Evolutionary conservation across 2,329 filamentous ascomycete species (phyloP).

Genomic region (Talaromyces sp.): DNA sequence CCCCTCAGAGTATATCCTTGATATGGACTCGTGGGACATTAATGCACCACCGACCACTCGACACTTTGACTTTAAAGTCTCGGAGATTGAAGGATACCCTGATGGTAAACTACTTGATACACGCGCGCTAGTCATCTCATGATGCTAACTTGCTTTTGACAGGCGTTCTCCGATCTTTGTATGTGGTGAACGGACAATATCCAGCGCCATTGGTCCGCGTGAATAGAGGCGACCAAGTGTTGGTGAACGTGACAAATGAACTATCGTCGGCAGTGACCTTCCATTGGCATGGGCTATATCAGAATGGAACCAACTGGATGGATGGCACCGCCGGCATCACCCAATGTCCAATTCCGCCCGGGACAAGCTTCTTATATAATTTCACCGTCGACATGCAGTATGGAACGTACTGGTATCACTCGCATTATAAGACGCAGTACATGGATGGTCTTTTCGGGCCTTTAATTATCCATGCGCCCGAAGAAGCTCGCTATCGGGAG

Average conservation of each 20-base stretch:
- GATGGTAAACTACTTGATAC: slow-evolving; percentile 12
- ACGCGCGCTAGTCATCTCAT: neutral
- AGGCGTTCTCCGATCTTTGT: slow-evolving; percentile 5
- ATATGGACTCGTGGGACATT: slow-evolving; percentile 15
- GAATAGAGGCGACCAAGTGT: slow-evolving; percentile 17
- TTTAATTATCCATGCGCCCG: slow-evolving; percentile 53
- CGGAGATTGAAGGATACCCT: slow-evolving; percentile 14
- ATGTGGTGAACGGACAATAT: slow-evolving; percentile 17
- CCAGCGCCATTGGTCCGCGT: slow-evolving; percentile 22
- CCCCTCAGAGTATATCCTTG: slow-evolving; percentile 13
- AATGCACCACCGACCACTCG: slow-evolving; percentile 16
- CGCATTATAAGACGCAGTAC: slow-evolving; percentile 49
- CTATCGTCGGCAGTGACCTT: slow-evolving; percentile 23
- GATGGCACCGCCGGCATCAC: slow-evolving; percentile 39
- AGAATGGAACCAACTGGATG: slow-evolving; percentile 26
- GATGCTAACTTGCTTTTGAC: neutral
- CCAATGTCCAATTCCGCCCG: slow-evolving; percentile 38
- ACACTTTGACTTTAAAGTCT: slow-evolving; percentile 14
- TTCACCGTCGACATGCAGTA: slow-evolving; percentile 30
- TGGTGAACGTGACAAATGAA: slow-evolving; percentile 10
- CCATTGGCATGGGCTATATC: slow-evolving; percentile 38
- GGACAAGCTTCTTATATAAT: slow-evolving; percentile 32
- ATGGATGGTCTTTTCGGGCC: slow-evolving; percentile 61
- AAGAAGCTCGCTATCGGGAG: slow-evolving; percentile 5
- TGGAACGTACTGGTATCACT: slow-evolving; percentile 34